Evolutionary conservation across 305 asterid genomes (phyloP).

Genomic region (Rubia peregrina): DNA sequence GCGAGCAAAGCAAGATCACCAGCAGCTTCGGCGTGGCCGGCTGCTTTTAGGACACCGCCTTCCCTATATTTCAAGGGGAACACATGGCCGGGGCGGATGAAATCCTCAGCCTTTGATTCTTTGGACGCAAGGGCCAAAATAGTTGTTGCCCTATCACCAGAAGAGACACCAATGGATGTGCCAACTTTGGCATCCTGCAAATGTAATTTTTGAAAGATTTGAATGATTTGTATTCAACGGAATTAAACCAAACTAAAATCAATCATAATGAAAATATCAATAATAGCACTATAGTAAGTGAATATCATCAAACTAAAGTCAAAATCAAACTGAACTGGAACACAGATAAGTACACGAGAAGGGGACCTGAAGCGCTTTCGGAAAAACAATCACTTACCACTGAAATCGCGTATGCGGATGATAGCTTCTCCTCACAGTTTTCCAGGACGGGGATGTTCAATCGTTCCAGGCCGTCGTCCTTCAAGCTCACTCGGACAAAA

Average conservation of each 20-base stretch:
- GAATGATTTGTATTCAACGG: no score
- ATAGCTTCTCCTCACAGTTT: conserved; percentile 66
- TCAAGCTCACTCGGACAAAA: conserved; percentile 86
- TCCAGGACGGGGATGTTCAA: conserved; percentile 72
- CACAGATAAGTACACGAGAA: no score
- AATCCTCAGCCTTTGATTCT: conserved; percentile 82
- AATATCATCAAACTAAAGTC: no score
- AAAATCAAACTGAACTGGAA: no score
- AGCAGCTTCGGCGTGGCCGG: conserved; percentile 98
- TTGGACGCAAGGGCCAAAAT: conserved; percentile 73
- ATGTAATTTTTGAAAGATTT: not conserved
- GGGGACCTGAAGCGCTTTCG: no score
- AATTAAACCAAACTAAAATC: no score
- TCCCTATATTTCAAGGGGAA: conserved; percentile 84
- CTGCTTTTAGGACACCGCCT: conserved; percentile 93
- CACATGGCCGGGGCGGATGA: conserved; percentile 95
- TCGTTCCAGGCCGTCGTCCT: conserved; percentile 80
- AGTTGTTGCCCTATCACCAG: conserved; percentile 80
- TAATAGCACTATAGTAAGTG: no score
- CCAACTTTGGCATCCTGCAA: conserved; percentile 53
- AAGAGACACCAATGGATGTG: conserved; percentile 20
- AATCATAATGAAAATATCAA: no score
- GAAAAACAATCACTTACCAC: conserved; percentile 48
- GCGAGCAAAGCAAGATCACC: conserved; percentile 84
- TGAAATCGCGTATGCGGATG: conserved; percentile 80